phyloP scores from a whole-genome alignment of 371 early-diverging fungal species.

The Syncephalastrum monosporum region DNA sequence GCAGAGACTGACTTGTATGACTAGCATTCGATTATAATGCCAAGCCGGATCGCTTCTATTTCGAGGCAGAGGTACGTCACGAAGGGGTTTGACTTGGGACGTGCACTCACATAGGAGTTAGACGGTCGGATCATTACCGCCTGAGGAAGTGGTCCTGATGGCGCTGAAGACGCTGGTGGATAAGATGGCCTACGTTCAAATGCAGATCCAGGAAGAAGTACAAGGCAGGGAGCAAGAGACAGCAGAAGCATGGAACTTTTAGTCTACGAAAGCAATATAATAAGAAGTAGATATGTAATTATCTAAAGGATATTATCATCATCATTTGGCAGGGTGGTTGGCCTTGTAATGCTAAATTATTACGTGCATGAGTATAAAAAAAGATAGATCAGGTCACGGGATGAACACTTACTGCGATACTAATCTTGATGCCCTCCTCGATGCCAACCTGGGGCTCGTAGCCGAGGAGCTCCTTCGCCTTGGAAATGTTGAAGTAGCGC shows the following conservation, averaged over 20 bases:
- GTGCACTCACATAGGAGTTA: slow-evolving; percentile 11
- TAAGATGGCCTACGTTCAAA: slow-evolving; percentile 78
- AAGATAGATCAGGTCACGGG: not conserved
- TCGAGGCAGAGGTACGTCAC: slow-evolving; percentile 76
- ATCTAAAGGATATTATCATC: not conserved
- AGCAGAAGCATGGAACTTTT: slow-evolving; percentile 23
- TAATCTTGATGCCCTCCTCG: slow-evolving; percentile 68
- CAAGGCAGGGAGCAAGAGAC: slow-evolving; percentile 44
- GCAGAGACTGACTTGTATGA: slow-evolving; percentile 4
- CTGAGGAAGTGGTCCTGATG: slow-evolving; percentile 82
- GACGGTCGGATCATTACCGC: slow-evolving; percentile 86
- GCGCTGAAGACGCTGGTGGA: slow-evolving; percentile 82
- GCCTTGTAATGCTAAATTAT: slow-evolving; percentile 8
- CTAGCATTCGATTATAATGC: slow-evolving; percentile 85
- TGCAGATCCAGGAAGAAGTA: slow-evolving; percentile 71
- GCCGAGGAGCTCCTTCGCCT: slow-evolving; percentile 75
- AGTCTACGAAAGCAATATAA: slow-evolving; percentile 4
- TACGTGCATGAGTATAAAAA: not conserved
- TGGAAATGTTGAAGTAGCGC: slow-evolving; percentile 78
- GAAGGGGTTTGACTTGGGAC: not conserved
- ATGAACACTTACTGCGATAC: slow-evolving; percentile 36
- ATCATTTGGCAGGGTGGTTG: slow-evolving; percentile 7
- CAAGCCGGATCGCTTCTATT: slow-evolving; percentile 85
- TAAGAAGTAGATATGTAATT: slow-evolving; percentile 1
- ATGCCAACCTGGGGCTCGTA: slow-evolving; percentile 75